Conservation (phyloP, 345 rosid species). For the Populus deltoides region DNA sequence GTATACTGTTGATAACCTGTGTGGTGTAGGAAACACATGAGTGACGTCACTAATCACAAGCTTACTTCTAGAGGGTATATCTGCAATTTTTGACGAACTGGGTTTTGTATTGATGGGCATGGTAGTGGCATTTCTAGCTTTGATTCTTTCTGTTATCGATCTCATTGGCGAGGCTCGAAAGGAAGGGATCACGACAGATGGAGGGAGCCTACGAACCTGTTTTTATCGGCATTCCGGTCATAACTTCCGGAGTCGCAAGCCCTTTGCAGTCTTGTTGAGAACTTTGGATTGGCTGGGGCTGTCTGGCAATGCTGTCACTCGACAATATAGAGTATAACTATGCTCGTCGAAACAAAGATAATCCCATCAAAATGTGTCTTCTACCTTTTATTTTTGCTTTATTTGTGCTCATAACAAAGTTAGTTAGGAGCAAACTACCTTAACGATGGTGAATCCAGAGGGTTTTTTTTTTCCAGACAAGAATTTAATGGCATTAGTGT, state of each 20-base stretch:
- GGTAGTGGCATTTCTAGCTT: not conserved
- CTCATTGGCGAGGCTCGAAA: not conserved
- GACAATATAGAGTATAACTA: not conserved
- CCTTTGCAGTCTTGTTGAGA: not conserved
- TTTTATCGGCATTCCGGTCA: not conserved
- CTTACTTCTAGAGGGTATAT: constrained; percentile 4
- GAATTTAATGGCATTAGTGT: not conserved
- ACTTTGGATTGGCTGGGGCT: not conserved
- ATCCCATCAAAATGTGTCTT: constrained; percentile 7
- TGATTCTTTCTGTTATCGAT: not conserved
- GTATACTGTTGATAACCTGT: too few species aligned
- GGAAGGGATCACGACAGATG: not conserved
- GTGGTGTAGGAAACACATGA: not conserved
- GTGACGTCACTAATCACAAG: not conserved
- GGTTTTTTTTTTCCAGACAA: too few species aligned
- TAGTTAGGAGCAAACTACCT: not conserved
- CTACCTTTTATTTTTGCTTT: constrained; percentile 3
- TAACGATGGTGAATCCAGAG: not conserved
- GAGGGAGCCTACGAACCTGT: not conserved
- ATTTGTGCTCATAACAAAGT: not conserved
- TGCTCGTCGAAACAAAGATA: not conserved
- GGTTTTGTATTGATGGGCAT: not conserved
- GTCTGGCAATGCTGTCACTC: constrained; percentile 7
- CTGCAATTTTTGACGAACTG: not conserved
- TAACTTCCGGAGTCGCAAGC: not conserved